phyloP scores from a whole-genome alignment of 306 rosid species.

The Oemleria cerasiformis region DNA sequence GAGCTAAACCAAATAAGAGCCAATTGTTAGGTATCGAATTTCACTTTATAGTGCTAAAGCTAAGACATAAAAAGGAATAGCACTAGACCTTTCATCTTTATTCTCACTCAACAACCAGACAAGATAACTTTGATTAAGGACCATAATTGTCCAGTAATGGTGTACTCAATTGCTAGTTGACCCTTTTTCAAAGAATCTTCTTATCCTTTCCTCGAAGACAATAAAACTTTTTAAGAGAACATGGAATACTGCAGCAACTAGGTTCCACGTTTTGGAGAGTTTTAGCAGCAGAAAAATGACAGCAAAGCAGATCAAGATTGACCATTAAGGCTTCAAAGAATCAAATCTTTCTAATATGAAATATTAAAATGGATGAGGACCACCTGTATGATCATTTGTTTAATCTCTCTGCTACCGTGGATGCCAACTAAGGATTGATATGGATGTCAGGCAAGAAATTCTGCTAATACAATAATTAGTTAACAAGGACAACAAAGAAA shows the following conservation, averaged over 20 bases:
- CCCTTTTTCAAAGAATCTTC: neutral
- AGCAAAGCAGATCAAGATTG: constrained; percentile 40
- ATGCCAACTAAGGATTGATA: constrained; percentile 21
- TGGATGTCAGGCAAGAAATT: neutral
- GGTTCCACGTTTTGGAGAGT: constrained; percentile 19
- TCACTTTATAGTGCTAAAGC: too few species aligned
- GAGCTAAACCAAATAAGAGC: too few species aligned
- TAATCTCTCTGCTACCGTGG: constrained; percentile 7
- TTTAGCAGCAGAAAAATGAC: constrained; percentile 16
- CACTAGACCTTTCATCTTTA: neutral
- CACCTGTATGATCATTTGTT: neutral
- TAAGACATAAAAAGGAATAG: too few species aligned
- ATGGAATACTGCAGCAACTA: neutral
- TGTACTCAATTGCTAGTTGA: neutral
- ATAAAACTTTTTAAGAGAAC: neutral
- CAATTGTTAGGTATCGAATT: too few species aligned
- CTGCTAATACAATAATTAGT: neutral
- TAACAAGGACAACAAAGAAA: neutral
- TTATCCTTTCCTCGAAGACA: neutral
- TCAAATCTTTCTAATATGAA: constrained; percentile 43
- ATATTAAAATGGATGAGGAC: neutral
- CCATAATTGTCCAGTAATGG: neutral
- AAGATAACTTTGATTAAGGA: neutral
- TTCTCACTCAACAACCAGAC: neutral
- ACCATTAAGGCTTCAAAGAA: constrained; percentile 33